Conservation (phyloP, 2,329 filamentous ascomycete species). For the Apiospora hydei region DNA sequence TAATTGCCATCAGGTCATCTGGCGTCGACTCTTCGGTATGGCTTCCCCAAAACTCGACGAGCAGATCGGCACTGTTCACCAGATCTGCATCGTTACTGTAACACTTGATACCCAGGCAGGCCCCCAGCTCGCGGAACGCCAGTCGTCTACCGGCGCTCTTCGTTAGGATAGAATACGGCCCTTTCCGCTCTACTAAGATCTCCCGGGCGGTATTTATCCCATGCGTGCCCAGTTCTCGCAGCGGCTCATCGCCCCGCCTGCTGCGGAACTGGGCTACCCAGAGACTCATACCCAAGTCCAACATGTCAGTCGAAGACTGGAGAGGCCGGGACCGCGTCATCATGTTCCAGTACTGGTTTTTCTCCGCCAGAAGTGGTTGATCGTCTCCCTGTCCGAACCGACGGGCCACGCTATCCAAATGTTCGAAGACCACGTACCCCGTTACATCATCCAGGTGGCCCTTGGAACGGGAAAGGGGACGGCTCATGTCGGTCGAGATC, state of each 20-base stretch:
- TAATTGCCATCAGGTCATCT: slow-evolving; percentile 59
- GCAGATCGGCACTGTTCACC: slow-evolving; percentile 33
- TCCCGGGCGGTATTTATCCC: neutral
- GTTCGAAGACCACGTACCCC: slow-evolving; percentile 57
- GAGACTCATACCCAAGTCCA: slow-evolving; percentile 67
- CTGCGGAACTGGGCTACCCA: slow-evolving; percentile 63
- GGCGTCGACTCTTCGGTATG: slow-evolving; percentile 37
- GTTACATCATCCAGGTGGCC: slow-evolving; percentile 64
- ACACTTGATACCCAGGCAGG: slow-evolving; percentile 55
- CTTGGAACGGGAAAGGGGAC: slow-evolving; percentile 56
- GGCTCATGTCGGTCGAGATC: slow-evolving; percentile 56
- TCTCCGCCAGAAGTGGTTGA: slow-evolving; percentile 51
- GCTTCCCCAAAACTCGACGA: slow-evolving; percentile 46
- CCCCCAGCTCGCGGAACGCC: slow-evolving; percentile 63
- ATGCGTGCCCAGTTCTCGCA: slow-evolving; percentile 2
- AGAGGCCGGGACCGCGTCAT: slow-evolving; percentile 51
- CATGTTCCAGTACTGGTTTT: slow-evolving; percentile 58
- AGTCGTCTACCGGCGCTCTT: slow-evolving; percentile 36
- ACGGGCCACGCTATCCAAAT: slow-evolving; percentile 53
- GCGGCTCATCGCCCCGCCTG: slow-evolving; percentile 30
- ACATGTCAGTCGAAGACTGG: slow-evolving; percentile 54
- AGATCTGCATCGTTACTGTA: slow-evolving; percentile 41
- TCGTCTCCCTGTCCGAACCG: slow-evolving; percentile 34
- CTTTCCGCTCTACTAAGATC: neutral
- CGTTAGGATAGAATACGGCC: slow-evolving; percentile 35